These are phyloP conservation scores for Inosperma sp. DNA, from an alignment of 768 basidiomycete genomes.

Conservation along the genomic window DNA sequence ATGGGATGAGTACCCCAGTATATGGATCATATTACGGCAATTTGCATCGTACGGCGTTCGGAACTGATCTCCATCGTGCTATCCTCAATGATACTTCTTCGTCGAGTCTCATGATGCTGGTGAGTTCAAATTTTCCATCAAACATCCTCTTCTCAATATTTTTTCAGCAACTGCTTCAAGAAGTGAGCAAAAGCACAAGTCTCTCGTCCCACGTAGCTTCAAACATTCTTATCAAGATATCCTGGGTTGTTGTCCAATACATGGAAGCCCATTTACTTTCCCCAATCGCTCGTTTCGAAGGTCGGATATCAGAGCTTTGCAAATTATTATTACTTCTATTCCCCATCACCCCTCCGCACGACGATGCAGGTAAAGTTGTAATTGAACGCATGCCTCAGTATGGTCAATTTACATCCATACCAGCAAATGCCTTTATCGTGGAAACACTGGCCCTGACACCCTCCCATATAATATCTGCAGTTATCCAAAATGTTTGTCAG, in stretches of 20 bases:
- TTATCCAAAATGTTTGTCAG: slow-evolving; percentile 8
- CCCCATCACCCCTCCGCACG: slow-evolving; percentile 25
- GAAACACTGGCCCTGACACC: slow-evolving; percentile 18
- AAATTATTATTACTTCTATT: slow-evolving; percentile 28
- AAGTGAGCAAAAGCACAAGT: slow-evolving; percentile 13
- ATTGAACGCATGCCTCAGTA: background rate
- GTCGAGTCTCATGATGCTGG: slow-evolving; percentile 17
- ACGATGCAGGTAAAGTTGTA: slow-evolving; percentile 14
- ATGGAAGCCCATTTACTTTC: slow-evolving; percentile 18
- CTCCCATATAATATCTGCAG: background rate
- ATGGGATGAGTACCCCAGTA: slow-evolving; percentile 30
- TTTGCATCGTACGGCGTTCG: slow-evolving; percentile 1
- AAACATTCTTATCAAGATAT: slow-evolving; percentile 26
- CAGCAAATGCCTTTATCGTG: slow-evolving; percentile 17
- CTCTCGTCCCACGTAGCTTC: slow-evolving; percentile 13
- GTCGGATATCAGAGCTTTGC: slow-evolving; percentile 16
- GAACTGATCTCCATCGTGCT: slow-evolving; percentile 7
- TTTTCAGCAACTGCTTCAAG: slow-evolving; percentile 25
- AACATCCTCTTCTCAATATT: background rate
- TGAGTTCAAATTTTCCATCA: background rate
- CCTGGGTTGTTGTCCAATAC: slow-evolving; percentile 24
- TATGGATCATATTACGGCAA: background rate
- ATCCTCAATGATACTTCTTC: slow-evolving; percentile 14
- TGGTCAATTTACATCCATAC: background rate
- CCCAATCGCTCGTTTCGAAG: slow-evolving; percentile 12